Percentiles rank a stretch among this genome's conserved stretches.
Conservation (phyloP, 345 rosid species). For the Theobroma cacao region DNA sequence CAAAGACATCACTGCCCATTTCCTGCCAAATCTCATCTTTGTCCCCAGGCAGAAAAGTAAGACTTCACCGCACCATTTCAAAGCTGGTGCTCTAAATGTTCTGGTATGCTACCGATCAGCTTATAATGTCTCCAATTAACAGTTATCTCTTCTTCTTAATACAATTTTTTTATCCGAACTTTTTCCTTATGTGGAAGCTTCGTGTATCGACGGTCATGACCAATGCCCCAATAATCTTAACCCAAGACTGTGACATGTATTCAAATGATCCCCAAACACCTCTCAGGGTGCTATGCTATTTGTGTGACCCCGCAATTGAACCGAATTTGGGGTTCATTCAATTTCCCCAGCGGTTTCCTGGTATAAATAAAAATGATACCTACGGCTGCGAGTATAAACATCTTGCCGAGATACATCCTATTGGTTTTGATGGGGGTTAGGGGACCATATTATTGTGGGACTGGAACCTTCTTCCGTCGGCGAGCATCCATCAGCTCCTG, state of each 20-base stretch:
- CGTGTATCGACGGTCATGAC: slow-evolving; percentile 67
- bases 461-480: slow-evolving; percentile 63
- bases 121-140: too few species aligned
- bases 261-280: slow-evolving; percentile 66
- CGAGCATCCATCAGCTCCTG: slow-evolving; percentile 33
- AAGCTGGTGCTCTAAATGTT: slow-evolving; percentile 37
- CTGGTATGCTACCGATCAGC: not conserved
- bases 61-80: slow-evolving; percentile 30
- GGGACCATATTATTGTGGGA: slow-evolving; percentile 52
- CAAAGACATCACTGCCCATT: slow-evolving; percentile 13
- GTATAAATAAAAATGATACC: slow-evolving; percentile 52
- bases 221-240: slow-evolving; percentile 62
- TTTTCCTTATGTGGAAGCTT: slow-evolving; percentile 32
- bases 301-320: slow-evolving; percentile 31
- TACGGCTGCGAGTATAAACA: slow-evolving; percentile 45
- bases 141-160: not conserved
- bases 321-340: slow-evolving; percentile 46
- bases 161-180: not conserved
- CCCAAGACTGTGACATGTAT: slow-evolving; percentile 76
- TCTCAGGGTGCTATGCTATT: slow-evolving; percentile 48
- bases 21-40: slow-evolving; percentile 31
- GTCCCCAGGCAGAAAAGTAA: slow-evolving; percentile 29
- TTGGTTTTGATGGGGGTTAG: slow-evolving; percentile 50
- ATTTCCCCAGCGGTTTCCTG: slow-evolving; percentile 63
- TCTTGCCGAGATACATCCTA: slow-evolving; percentile 29